Evolutionary conservation across 805 yeast genomes (phyloP).

Genomic region (Ogataea populi-albae): DNA sequence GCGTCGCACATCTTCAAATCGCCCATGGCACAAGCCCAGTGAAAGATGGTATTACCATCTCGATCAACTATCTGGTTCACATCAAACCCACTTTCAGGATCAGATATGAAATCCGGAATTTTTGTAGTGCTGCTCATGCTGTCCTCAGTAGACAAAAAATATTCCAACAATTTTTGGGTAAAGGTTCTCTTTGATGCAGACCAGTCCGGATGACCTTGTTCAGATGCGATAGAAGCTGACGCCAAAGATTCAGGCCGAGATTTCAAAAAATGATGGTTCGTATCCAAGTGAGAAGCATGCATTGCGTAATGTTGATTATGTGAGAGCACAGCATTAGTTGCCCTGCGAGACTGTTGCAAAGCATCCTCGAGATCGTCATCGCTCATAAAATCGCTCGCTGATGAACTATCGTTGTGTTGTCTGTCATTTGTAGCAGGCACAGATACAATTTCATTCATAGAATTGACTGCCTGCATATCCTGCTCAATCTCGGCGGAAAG

Average conservation of each 20-base stretch:
- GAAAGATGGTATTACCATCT: constrained; percentile 92
- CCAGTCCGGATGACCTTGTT: constrained; percentile 17
- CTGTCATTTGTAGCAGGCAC: constrained; percentile 1
- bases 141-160: constrained; percentile 56
- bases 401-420: constrained; percentile 35
- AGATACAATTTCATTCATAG: background rate
- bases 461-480: constrained; percentile 6
- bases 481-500: constrained; percentile 13
- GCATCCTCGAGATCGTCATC: constrained; percentile 51
- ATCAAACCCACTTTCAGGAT: constrained; percentile 64
- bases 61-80: constrained; percentile 83
- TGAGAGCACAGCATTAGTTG: too few relatives aligned
- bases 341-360: constrained; percentile 24
- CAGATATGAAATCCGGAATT: constrained; percentile 62
- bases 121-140: constrained; percentile 29
- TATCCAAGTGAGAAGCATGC: constrained; percentile 1
- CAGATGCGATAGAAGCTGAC: background rate
- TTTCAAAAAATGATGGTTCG: background rate
- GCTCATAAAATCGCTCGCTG: constrained; percentile 54
- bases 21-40: constrained; percentile 98
- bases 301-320: constrained; percentile 5
- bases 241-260: background rate
- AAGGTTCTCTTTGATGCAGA: constrained; percentile 37
- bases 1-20: constrained; percentile 73
- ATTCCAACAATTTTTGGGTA: constrained; percentile 47